These are phyloP conservation scores for Candida boidinii DNA, from an alignment of 805 yeast genomes.

Conservation along the genomic window DNA sequence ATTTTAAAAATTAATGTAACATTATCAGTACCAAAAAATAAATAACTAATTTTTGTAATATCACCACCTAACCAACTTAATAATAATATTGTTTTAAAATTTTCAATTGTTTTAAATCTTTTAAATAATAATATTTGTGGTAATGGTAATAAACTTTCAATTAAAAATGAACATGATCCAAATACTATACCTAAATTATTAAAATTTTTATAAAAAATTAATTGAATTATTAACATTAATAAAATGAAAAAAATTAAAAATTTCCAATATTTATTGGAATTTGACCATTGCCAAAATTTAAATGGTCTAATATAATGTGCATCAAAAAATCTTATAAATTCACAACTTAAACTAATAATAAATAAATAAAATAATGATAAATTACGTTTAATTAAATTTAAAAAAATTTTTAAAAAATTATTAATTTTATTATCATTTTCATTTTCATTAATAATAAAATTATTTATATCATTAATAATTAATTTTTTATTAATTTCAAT, in stretches of 20 bases:
- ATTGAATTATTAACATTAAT: slow-evolving; percentile 5
- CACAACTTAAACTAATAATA: slow-evolving; percentile 19
- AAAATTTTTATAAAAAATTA: slow-evolving; percentile 14
- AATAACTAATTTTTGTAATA: slow-evolving; percentile 62
- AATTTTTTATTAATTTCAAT: slow-evolving; percentile 7
- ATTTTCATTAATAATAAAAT: slow-evolving; percentile 2
- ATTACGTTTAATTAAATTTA: slow-evolving; percentile 10
- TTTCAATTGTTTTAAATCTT: slow-evolving; percentile 60
- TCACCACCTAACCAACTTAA: slow-evolving; percentile 90
- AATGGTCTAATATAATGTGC: slow-evolving; percentile 58
- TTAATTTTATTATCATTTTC: neutral
- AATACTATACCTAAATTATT: slow-evolving; percentile 21
- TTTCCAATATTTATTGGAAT: slow-evolving; percentile 49
- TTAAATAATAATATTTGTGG: slow-evolving; percentile 70
- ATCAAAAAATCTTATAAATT: slow-evolving; percentile 55
- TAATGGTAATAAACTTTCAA: slow-evolving; percentile 66
- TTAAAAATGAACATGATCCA: slow-evolving; percentile 37
- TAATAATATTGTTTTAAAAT: slow-evolving; percentile 67
- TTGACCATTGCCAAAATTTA: slow-evolving; percentile 83
- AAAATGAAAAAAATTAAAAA: slow-evolving; percentile 40
- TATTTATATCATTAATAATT: slow-evolving; percentile 7
- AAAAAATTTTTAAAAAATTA: slow-evolving; percentile 7
- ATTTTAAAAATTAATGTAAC: slow-evolving; percentile 55
- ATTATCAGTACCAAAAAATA: slow-evolving; percentile 67
- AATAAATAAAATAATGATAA: slow-evolving; percentile 5